A percentile compares a stretch with the other conserved stretches of the same genome.
Conservation (phyloP, 2,329 filamentous ascomycete genomes). For the Trichoderma sp. region DNA sequence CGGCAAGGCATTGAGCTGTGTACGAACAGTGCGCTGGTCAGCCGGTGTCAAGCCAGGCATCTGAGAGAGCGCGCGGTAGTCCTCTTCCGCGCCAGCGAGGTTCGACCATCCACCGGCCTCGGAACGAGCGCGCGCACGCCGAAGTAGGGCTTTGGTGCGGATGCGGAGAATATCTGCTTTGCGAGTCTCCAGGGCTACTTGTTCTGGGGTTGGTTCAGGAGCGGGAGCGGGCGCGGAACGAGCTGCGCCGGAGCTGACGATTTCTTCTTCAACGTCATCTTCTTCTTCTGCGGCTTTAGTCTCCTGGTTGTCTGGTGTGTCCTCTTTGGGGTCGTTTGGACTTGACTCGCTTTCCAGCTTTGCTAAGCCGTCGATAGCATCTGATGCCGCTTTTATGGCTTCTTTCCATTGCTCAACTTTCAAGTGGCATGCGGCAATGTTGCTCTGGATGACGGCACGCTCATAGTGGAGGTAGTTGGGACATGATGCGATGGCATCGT, state of each 20-base stretch:
- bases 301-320: conserved; percentile 37
- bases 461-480: conserved; percentile 87
- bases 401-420: conserved; percentile 85
- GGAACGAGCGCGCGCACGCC: conserved; percentile 69
- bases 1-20: conserved; percentile 65
- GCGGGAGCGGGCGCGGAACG: conserved; percentile 43
- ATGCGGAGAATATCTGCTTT: conserved; percentile 69
- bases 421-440: conserved; percentile 84
- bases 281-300: conserved; percentile 40
- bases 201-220: not conserved
- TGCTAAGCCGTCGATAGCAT: conserved; percentile 70
- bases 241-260: conserved; percentile 57
- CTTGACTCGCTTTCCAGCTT: conserved; percentile 45
- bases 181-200: conserved; percentile 25
- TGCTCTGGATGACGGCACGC: conserved; percentile 80
- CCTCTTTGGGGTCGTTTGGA: conserved; percentile 3
- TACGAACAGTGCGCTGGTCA: conserved; percentile 66
- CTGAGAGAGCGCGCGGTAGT: conserved; percentile 67
- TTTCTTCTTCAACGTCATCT: conserved; percentile 53
- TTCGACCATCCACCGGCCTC: conserved; percentile 75
- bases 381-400: conserved; percentile 69
- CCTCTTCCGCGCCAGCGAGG: conserved; percentile 72
- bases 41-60: conserved; percentile 56
- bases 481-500: conserved; percentile 72
- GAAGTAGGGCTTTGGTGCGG: conserved; percentile 76